Evolutionary conservation across 495 filamentous ascomycete genomes (phyloP).

Genomic region (Sporormia fimetaria): DNA sequence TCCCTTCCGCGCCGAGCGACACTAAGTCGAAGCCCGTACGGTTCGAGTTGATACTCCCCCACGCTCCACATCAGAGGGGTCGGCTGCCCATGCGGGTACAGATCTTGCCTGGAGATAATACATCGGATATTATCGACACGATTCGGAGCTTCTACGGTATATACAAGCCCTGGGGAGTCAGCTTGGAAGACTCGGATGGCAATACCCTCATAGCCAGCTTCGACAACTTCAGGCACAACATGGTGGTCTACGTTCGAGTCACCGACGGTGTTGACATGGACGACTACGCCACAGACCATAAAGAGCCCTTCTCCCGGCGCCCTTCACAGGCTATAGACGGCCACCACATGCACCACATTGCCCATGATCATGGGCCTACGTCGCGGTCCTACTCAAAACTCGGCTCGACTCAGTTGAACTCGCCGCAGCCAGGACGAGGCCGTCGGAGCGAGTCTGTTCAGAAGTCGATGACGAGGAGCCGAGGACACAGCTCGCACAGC

Average conservation of each 20-base stretch:
- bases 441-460: constrained; percentile 67
- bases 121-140: constrained; percentile 88
- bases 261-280: constrained; percentile 41
- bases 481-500: constrained; percentile 55
- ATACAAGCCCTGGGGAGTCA: constrained; percentile 69
- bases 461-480: constrained; percentile 54
- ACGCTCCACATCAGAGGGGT: constrained; percentile 59
- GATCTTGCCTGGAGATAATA: constrained; percentile 86
- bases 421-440: constrained; percentile 59
- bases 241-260: constrained; percentile 81
- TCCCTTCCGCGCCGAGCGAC: constrained; percentile 12
- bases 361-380: constrained; percentile 44
- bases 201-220: constrained; percentile 87
- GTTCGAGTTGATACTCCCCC: constrained; percentile 72
- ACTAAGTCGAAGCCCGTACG: constrained; percentile 27
- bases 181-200: constrained; percentile 79
- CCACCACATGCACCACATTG: constrained; percentile 37
- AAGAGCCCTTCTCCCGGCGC: constrained; percentile 28
- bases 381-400: constrained; percentile 57
- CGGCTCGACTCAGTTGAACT: constrained; percentile 70
- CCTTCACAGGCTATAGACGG: constrained; percentile 31
- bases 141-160: constrained; percentile 97
- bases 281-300: constrained; percentile 12
- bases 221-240: constrained; percentile 82
- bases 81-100: constrained; percentile 83